Evolutionary conservation across 2,329 filamentous ascomycete species (phyloP).

Genomic region (Arthrocladium fulminans): DNA sequence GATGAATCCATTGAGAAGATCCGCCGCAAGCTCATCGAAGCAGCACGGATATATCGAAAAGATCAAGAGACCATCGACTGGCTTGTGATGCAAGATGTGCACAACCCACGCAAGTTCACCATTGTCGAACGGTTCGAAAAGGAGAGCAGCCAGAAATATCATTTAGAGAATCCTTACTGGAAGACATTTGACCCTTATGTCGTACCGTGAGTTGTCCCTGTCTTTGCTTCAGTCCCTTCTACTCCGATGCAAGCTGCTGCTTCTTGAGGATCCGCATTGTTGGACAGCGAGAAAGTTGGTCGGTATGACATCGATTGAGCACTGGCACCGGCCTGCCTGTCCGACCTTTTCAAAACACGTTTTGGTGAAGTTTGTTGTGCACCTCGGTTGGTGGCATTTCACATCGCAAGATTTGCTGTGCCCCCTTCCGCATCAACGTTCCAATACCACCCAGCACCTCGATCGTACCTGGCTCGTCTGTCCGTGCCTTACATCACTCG

Average conservation of each 20-base stretch:
- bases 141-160: constrained; percentile 56
- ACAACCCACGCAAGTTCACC: constrained; percentile 61
- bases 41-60: constrained; percentile 61
- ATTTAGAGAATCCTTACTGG: constrained; percentile 63
- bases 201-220: constrained; percentile 3
- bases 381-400: no score
- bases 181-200: constrained; percentile 64
- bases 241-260: background rate
- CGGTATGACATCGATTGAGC: no score
- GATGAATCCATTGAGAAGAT: constrained; percentile 58
- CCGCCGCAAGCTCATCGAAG: constrained; percentile 64
- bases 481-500: no score
- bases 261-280: no score
- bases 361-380: no score
- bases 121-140: constrained; percentile 66
- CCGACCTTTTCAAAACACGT: no score
- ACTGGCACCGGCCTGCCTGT: no score
- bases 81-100: constrained; percentile 69
- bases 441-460: no score
- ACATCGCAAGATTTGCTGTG: no score
- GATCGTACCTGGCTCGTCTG: no score
- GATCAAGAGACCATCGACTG: constrained; percentile 63
- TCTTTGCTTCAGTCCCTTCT: background rate
- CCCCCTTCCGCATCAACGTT: no score
- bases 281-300: no score